Evolutionary conservation across 2,329 filamentous ascomycete species (phyloP), one percentile per base, ranked within the genome.

Genomic region (Calonectria crousiana): DNA sequence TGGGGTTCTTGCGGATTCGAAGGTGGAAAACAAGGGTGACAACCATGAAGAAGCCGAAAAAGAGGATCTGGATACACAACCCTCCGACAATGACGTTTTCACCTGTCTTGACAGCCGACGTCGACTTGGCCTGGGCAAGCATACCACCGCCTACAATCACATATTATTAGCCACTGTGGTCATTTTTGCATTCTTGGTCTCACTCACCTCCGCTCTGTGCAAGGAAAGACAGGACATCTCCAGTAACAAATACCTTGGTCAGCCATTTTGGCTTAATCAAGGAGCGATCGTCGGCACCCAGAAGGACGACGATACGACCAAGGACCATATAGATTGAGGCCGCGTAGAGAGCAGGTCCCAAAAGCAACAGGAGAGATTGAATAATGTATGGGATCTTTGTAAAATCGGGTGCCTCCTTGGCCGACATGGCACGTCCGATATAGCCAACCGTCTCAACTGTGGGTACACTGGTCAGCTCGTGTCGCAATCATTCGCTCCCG

Each of bases 21-120:
- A 76, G 62, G 73, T 91, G 87, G 79, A 90, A 91, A 0, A 88
- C 76, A 3, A 85, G 77, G 0, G 88, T 86, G 0, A 87, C 84
- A 2, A 87, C 62, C 44, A 91, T 83, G 77, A 92, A 92, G 69
- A 91, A 83, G 1, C 85, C 84, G 68, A 92, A 91, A 73, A 89
- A 87, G 23, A 90, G 53, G 23, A 92, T 85, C 78, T 92, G 91
- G 6, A 92, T 82, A 16, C 88, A 81, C 1, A 92, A 82, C 2
- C 90, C 90, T 4, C 79, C 87, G 10, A 92, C 81, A 6, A 92
- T 87, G 56, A 92, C 82, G 16, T 87, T 84, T 71, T 89, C 83
- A 30, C 88, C 88, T 3, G 77, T 78, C 71, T 81, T 80, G n/a
- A 82, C 78, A 13, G 41, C 65, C 10, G 72, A 67, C 28, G 85